Evolutionary conservation across 306 rosid genomes (phyloP).

Genomic region (Begonia fuchsioides): DNA sequence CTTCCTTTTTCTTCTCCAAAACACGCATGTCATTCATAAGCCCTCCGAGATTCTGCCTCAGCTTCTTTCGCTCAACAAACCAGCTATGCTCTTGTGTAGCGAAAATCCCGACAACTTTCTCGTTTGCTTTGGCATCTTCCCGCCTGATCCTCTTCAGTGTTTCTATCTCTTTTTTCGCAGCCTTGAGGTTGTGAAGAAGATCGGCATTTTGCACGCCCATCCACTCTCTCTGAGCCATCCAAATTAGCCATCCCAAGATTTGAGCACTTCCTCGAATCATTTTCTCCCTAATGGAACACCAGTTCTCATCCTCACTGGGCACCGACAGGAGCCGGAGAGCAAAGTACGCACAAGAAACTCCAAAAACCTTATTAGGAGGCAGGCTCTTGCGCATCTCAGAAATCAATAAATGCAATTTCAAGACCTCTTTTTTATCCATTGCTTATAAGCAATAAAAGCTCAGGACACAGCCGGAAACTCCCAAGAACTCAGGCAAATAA

Average conservation of each 20-base stretch:
- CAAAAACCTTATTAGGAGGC: conserved; percentile 54
- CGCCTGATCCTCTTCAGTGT: conserved; percentile 62
- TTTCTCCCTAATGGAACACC: conserved; percentile 41
- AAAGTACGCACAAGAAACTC: conserved; percentile 77
- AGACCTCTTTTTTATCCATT: conserved; percentile 39
- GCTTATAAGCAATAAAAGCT: too few relatives aligned
- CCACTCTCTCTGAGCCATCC: conserved; percentile 18
- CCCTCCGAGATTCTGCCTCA: conserved; percentile 56
- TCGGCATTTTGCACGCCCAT: conserved; percentile 14
- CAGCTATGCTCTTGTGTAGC: conserved; percentile 85
- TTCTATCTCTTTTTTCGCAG: conserved; percentile 44
- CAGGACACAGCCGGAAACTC: too few relatives aligned
- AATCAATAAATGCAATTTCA: conserved; percentile 18
- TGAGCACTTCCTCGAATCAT: conserved; percentile 83
- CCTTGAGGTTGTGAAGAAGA: conserved; percentile 25
- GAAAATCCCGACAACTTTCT: conserved; percentile 84
- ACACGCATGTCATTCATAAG: conserved; percentile 43
- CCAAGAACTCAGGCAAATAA: too few relatives aligned
- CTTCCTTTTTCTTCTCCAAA: conserved; percentile 42
- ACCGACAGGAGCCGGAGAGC: conserved; percentile 50
- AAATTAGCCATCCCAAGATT: conserved; percentile 60
- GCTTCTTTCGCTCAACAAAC: conserved; percentile 62
- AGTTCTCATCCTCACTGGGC: conserved; percentile 30
- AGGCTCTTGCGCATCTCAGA: conserved; percentile 33
- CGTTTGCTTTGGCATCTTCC: conserved; percentile 91